A percentile compares a stretch with the other conserved stretches of the same genome.
These are phyloP conservation scores for Ochromonadaceae sp. DNA, from an alignment of 352 stramenopile genomes.

Conservation along the genomic window DNA sequence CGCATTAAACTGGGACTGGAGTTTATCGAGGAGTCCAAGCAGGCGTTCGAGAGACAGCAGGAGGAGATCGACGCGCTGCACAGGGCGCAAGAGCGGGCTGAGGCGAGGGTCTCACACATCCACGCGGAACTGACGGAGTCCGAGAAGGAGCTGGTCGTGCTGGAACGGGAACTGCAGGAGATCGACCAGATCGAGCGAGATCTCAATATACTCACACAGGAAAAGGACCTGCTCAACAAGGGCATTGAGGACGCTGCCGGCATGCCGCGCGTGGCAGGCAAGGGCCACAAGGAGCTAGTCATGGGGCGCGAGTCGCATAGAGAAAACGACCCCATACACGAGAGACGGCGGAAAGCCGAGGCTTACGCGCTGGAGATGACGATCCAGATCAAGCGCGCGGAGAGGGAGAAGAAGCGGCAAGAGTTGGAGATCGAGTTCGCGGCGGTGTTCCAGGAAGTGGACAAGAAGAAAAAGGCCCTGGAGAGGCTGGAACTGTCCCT, in stretches of 20 bases:
- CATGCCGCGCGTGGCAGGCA: constrained; percentile 23
- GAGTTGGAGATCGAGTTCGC: constrained; percentile 76
- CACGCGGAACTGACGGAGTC: constrained; percentile 68
- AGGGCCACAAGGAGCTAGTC: constrained; percentile 19
- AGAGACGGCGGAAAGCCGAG: constrained; percentile 31
- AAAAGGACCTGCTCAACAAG: constrained; percentile 58
- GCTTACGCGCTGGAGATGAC: constrained; percentile 76
- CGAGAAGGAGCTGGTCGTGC: constrained; percentile 63
- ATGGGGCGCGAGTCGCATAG: constrained; percentile 35
- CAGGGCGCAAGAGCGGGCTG: constrained; percentile 62
- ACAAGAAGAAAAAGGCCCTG: constrained; percentile 60
- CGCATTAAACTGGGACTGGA: constrained; percentile 63
- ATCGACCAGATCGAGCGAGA: constrained; percentile 76
- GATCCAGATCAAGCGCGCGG: constrained; percentile 71
- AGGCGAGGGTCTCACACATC: constrained; percentile 65
- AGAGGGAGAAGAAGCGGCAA: constrained; percentile 70
- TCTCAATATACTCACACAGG: constrained; percentile 68
- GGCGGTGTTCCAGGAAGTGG: constrained; percentile 65
- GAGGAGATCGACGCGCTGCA: constrained; percentile 75
- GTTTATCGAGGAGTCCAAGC: constrained; percentile 78
- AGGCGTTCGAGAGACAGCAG: constrained; percentile 72
- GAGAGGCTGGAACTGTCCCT: constrained; percentile 58
- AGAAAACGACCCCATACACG: background rate
- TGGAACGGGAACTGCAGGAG: constrained; percentile 72
- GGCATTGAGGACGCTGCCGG: constrained; percentile 41